Conservation (phyloP, 805 yeast genomes). For the Candida ipomoeae region DNA sequence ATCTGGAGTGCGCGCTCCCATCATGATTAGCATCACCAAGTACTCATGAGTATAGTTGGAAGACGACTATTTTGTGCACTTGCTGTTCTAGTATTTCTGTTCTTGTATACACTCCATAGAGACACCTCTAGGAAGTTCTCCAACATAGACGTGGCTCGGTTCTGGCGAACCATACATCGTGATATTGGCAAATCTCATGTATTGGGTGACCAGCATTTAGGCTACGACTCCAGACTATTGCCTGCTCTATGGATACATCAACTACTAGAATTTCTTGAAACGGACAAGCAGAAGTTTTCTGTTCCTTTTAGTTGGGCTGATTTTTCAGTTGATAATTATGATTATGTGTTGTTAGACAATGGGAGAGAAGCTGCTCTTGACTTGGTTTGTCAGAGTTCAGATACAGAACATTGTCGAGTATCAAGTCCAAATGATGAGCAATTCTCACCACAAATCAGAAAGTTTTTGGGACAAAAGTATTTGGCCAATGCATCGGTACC, state of each 20-base stretch:
- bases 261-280: background rate
- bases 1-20: background rate
- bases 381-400: background rate
- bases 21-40: background rate
- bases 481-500: background rate
- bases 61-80: background rate
- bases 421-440: background rate
- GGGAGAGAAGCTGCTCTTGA: background rate
- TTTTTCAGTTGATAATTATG: background rate
- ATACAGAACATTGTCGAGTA: background rate
- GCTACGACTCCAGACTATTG: slow-evolving; percentile 2
- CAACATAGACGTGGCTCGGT: slow-evolving; percentile 4
- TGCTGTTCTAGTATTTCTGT: background rate
- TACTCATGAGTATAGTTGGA: background rate
- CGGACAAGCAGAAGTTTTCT: background rate
- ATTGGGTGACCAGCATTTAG: background rate
- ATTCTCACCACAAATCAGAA: background rate
- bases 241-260: slow-evolving; percentile 5
- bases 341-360: background rate
- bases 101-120: background rate
- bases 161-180: slow-evolving; percentile 16
- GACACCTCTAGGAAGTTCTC: background rate
- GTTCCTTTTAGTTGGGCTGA: background rate
- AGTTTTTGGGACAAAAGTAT: background rate
- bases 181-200: background rate